Percentiles rank a stretch among this genome's conserved stretches.
Conservation (phyloP, 768 basidiomycete genomes). For the Hysterangium stoloniferum region DNA sequence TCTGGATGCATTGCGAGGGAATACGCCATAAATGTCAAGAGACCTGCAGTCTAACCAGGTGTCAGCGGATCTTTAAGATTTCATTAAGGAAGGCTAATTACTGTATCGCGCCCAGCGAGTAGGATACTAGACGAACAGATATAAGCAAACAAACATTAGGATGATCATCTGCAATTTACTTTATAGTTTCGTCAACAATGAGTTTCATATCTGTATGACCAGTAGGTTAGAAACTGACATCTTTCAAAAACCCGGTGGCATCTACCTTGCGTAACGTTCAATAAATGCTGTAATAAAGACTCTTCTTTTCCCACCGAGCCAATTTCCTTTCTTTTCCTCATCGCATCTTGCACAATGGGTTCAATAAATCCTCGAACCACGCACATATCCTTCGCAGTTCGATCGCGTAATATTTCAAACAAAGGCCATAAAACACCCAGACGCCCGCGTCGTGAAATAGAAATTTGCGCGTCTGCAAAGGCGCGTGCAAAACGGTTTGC, state of each 20-base stretch:
- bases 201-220: slow-evolving; percentile 29
- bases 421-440: slow-evolving; percentile 44
- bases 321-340: slow-evolving; percentile 30
- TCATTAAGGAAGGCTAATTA: background rate
- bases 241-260: background rate
- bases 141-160: background rate
- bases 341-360: slow-evolving; percentile 42
- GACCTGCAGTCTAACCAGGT: slow-evolving; percentile 32
- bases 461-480: slow-evolving; percentile 41
- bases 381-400: slow-evolving; percentile 35
- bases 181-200: slow-evolving; percentile 46
- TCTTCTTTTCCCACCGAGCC: slow-evolving; percentile 21
- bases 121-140: slow-evolving; percentile 27
- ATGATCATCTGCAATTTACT: slow-evolving; percentile 17
- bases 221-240: background rate
- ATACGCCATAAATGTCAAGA: slow-evolving; percentile 47
- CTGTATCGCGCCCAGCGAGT: slow-evolving; percentile 34
- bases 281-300: slow-evolving; percentile 19
- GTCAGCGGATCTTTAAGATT: background rate
- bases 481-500: slow-evolving; percentile 40
- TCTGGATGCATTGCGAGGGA: slow-evolving; percentile 46
- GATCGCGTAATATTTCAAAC: slow-evolving; percentile 44
- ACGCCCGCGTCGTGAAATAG: slow-evolving; percentile 32
- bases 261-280: slow-evolving; percentile 17
- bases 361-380: slow-evolving; percentile 45